A percentile compares a stretch with the other conserved stretches of the same genome.
These are phyloP conservation scores for Meira nashicola DNA, from an alignment of 1,284 basidiomycete species.

Conservation along the genomic window DNA sequence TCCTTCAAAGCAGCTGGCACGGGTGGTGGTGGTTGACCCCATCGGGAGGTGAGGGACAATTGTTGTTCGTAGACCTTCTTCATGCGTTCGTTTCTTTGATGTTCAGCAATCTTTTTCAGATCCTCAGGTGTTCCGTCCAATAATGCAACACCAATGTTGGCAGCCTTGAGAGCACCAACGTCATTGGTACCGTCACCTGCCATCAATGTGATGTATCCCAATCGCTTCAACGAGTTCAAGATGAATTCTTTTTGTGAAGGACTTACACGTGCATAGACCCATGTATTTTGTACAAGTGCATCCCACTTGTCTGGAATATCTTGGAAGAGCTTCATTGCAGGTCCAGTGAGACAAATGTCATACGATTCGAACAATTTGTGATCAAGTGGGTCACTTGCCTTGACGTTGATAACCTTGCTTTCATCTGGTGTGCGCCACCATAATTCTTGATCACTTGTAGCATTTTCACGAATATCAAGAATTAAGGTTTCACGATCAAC, in stretches of 20 bases:
- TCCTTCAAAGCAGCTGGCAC: constrained; percentile 43
- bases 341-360: constrained; percentile 52
- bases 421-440: constrained; percentile 47
- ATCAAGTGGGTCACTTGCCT: constrained; percentile 37
- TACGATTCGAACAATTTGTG: constrained; percentile 45
- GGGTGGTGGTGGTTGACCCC: constrained; percentile 42
- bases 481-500: constrained; percentile 49
- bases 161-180: constrained; percentile 51
- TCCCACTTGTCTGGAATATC: constrained; percentile 37
- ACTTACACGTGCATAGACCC: constrained; percentile 51
- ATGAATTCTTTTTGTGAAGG: constrained; percentile 52
- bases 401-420: constrained; percentile 34
- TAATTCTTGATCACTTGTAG: constrained; percentile 34
- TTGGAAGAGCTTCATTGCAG: constrained; percentile 41
- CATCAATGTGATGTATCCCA: constrained; percentile 52
- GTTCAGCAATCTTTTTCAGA: constrained; percentile 48
- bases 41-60: constrained; percentile 40
- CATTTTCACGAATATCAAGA: constrained; percentile 42
- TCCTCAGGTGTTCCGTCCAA: constrained; percentile 51
- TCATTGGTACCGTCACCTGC: constrained; percentile 53
- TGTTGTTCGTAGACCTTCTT: constrained; percentile 52
- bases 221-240: constrained; percentile 43
- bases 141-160: constrained; percentile 51
- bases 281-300: constrained; percentile 48
- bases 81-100: constrained; percentile 48